A percentile compares a stretch with the other conserved stretches of the same genome.
These are phyloP conservation scores for Penicillium herquei DNA, from an alignment of 495 filamentous ascomycete species.

Conservation along the genomic window DNA sequence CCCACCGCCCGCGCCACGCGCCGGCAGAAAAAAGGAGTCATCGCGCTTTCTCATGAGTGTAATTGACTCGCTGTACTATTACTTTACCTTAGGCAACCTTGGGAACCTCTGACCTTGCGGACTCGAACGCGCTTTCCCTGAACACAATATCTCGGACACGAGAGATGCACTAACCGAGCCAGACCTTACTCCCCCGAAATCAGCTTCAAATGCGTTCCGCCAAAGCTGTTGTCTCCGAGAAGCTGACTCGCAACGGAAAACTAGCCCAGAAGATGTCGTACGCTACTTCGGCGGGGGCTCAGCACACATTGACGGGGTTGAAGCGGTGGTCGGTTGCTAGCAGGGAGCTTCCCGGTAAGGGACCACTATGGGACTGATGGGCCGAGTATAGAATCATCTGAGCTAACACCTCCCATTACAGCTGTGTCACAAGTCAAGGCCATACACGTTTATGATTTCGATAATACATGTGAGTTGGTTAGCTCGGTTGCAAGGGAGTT, in stretches of 20 bases:
- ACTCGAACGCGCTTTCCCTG: too few relatives aligned
- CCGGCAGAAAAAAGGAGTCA: background rate
- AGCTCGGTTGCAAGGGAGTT: background rate
- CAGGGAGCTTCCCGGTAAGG: slow-evolving; percentile 64
- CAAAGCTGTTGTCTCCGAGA: slow-evolving; percentile 40
- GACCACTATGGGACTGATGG: background rate
- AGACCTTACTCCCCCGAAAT: background rate
- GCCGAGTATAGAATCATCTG: too few relatives aligned
- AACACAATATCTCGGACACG: background rate
- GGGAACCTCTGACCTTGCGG: background rate
- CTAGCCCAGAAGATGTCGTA: slow-evolving; percentile 25
- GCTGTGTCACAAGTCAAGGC: slow-evolving; percentile 66
- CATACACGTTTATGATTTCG: slow-evolving; percentile 97
- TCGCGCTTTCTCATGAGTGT: background rate
- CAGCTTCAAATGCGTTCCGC: slow-evolving; percentile 36
- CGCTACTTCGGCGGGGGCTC: slow-evolving; percentile 7
- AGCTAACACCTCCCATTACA: slow-evolving; percentile 18
- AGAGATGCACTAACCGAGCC: slow-evolving; percentile 11
- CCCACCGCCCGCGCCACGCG: background rate
- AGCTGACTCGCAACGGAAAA: background rate
- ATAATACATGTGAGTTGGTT: slow-evolving; percentile 77
- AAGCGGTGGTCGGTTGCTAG: slow-evolving; percentile 77
- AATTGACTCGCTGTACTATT: background rate
- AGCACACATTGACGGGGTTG: slow-evolving; percentile 68
- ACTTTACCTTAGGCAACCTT: background rate